phyloP scores from a whole-genome alignment of 148 eudicot genomes.

The Rhododendron simsii region DNA sequence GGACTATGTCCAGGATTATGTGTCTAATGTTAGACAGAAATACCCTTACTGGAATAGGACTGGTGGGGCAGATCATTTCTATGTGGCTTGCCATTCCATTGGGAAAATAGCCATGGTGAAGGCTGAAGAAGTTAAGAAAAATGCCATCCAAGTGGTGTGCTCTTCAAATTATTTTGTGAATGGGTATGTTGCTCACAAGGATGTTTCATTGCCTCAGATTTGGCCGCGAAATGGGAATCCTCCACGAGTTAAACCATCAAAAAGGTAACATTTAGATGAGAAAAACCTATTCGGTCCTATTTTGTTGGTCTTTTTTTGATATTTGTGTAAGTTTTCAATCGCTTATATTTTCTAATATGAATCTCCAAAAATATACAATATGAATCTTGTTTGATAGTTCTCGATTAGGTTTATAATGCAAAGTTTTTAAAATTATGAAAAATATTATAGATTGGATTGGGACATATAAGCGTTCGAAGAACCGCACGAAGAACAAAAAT shows the following conservation, averaged over 20 bases:
- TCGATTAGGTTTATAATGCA: too few species aligned
- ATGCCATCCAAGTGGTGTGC: conserved; percentile 85
- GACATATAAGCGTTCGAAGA: too few species aligned
- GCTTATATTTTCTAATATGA: too few species aligned
- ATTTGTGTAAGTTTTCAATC: too few species aligned
- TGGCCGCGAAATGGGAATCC: conserved; percentile 77
- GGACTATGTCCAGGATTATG: conserved; percentile 47
- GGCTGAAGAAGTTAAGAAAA: conserved; percentile 47
- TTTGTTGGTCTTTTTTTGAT: too few species aligned
- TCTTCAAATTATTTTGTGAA: conserved; percentile 75
- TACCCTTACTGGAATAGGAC: conserved; percentile 82
- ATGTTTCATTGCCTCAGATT: conserved; percentile 84
- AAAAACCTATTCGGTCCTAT: not conserved
- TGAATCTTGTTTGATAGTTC: too few species aligned
- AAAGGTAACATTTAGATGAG: conserved; percentile 38
- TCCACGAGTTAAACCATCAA: conserved; percentile 32
- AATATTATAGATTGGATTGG: too few species aligned
- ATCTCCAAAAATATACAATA: too few species aligned
- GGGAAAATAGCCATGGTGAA: conserved; percentile 73
- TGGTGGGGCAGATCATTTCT: conserved; percentile 86
- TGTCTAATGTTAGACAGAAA: conserved; percentile 25
- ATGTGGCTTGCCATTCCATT: conserved; percentile 85
- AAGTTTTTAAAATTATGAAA: too few species aligned
- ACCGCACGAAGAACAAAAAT: too few species aligned
- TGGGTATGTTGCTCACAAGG: conserved; percentile 78